Conservation (phyloP, 306 rosid species). For the Albizia julibrissin region DNA sequence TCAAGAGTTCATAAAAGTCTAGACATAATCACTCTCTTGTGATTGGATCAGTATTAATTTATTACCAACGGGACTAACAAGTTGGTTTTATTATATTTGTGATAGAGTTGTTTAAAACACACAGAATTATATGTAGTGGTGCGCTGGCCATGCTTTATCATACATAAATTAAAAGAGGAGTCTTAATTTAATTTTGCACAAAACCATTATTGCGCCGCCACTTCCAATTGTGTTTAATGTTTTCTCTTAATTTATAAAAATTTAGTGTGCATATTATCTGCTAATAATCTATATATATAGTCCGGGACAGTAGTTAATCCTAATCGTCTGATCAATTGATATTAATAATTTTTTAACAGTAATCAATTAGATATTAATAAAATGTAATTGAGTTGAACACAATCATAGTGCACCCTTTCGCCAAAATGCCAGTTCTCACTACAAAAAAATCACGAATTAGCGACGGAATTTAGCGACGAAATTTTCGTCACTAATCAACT, state of each 20-base stretch:
- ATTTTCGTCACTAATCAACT: too few species aligned
- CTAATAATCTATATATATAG: neutral
- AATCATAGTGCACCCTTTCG: neutral
- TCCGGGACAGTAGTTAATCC: too few species aligned
- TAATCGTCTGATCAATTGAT: neutral
- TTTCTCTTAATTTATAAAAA: neutral
- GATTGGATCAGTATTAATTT: neutral
- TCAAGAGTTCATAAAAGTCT: neutral
- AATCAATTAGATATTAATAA: neutral
- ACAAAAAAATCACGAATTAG: too few species aligned
- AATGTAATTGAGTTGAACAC: neutral
- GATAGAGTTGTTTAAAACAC: neutral
- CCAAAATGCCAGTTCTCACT: neutral
- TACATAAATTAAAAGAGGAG: neutral
- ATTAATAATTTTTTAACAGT: too few species aligned
- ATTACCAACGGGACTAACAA: neutral
- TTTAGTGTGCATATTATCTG: neutral
- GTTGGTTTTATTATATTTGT: neutral
- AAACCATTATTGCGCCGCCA: neutral
- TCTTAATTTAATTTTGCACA: neutral
- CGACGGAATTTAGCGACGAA: too few species aligned
- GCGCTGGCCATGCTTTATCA: neutral
- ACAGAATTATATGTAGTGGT: neutral
- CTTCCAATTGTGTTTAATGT: neutral
- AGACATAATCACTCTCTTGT: neutral